Conservation (phyloP, 169 alveolate species). For the Neospora caninum region DNA sequence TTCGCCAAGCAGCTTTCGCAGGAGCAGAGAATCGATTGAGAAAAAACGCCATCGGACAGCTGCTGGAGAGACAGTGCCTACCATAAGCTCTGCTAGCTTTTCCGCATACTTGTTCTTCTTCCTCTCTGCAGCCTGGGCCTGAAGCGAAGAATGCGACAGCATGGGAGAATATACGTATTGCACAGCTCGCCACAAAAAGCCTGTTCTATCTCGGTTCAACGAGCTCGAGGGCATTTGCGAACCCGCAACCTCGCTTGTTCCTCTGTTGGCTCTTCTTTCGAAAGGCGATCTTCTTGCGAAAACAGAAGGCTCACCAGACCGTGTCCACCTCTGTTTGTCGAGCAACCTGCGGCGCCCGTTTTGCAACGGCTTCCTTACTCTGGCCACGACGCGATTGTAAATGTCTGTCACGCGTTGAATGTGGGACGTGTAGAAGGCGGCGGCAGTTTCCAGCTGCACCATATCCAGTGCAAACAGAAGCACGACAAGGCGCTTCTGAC, state of each 20-base stretch:
- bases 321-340: background rate
- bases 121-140: slow-evolving; percentile 36
- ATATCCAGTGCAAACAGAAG: background rate
- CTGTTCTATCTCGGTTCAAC: too few relatives aligned
- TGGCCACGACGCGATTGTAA: slow-evolving; percentile 30
- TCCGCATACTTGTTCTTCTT: slow-evolving; percentile 43
- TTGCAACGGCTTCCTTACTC: background rate
- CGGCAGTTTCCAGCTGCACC: slow-evolving; percentile 28
- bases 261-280: too few relatives aligned
- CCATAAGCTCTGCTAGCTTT: slow-evolving; percentile 31
- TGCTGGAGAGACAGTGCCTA: background rate
- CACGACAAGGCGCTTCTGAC: background rate
- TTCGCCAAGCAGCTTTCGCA: too few relatives aligned
- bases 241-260: too few relatives aligned
- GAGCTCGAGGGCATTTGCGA: too few relatives aligned
- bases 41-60: too few relatives aligned
- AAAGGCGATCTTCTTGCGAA: too few relatives aligned
- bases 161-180: too few relatives aligned
- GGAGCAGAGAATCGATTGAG: too few relatives aligned
- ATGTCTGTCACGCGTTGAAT: slow-evolving; percentile 33
- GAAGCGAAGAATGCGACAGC: background rate
- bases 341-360: background rate
- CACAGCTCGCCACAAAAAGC: too few relatives aligned
- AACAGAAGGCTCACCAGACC: too few relatives aligned
- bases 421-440: slow-evolving; percentile 18